Percentiles rank a stretch among this genome's conserved stretches.
Evolutionary conservation across 116 monocot genomes (phyloP).

Genomic region (Posidonia oceanica): DNA sequence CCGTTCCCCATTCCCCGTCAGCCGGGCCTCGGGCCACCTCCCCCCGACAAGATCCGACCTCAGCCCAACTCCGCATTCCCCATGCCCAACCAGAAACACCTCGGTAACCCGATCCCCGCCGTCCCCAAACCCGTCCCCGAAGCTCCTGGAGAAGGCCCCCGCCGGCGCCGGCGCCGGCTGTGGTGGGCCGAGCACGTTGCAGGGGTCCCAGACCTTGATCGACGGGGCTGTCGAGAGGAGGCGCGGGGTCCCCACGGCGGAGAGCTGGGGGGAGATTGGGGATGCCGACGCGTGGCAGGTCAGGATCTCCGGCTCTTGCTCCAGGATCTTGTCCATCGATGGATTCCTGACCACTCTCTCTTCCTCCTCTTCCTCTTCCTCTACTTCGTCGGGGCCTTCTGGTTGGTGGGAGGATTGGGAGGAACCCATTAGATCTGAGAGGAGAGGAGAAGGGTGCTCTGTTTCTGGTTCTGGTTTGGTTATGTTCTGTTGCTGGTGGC

Average conservation of each 20-base stretch:
- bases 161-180: slow-evolving; percentile 3
- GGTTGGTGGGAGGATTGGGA: slow-evolving; percentile 10
- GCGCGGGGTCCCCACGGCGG: slow-evolving; percentile 20
- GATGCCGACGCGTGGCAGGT: slow-evolving; percentile 73
- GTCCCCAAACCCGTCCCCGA: slow-evolving; percentile 7
- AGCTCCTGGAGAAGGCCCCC: background rate
- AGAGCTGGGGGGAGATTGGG: slow-evolving; percentile 51
- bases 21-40: slow-evolving; percentile 54
- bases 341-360: slow-evolving; percentile 10
- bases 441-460: background rate
- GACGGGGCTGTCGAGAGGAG: slow-evolving; percentile 20
- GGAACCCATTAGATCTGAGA: slow-evolving; percentile 14
- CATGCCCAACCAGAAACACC: slow-evolving; percentile 61
- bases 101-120: slow-evolving; percentile 24
- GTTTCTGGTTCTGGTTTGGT: no score
- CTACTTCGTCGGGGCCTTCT: slow-evolving; percentile 16
- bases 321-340: slow-evolving; percentile 20
- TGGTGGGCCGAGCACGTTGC: slow-evolving; percentile 58
- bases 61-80: slow-evolving; percentile 44
- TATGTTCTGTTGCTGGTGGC: no score
- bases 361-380: slow-evolving; percentile 7
- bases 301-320: slow-evolving; percentile 74
- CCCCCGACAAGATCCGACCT: slow-evolving; percentile 78
- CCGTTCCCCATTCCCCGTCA: slow-evolving; percentile 80
- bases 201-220: slow-evolving; percentile 54